Evolutionary conservation across 495 filamentous ascomycete genomes (phyloP), one percentile per base, ranked within the genome.

Genomic region (Sporormia fimetaria): DNA sequence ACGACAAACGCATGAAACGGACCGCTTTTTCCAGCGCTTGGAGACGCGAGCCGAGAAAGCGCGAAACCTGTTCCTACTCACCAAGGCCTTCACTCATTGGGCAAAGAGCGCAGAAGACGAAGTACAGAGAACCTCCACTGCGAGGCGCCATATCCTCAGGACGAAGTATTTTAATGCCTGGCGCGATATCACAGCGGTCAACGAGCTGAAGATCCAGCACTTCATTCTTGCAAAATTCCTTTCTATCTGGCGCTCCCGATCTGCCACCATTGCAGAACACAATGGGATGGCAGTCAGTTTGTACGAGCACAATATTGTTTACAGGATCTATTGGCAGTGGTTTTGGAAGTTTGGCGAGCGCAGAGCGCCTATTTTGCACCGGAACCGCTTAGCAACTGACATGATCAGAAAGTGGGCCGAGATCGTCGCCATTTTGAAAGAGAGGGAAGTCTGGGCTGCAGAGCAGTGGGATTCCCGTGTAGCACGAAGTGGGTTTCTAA

Each of bases 31-130:
- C 42, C 65, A 67, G 18, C 73, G 72, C 16, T 54, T 79, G 1
- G 76, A 82, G 47, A 64, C 63, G 48, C 67, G 78, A 37, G 76
- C 78, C 20, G 65, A 57, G 12, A 70, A 69, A 42, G 76, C 78
- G 16, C 69, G 79, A 33, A 69, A 81, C 52, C 53, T 83, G 15
- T 76, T 76, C 53, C 61, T 84, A 21, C 59, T 86, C 46, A 75
- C 74, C 1, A 81, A 80, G 56, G 76, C 80, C 2, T 83, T 86
- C 49, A 73, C 72, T 3, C 78, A 84, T 49, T 88, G 83, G 83
- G 73, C 72, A 20, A 70, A 75, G 33, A 61, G 69, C 12, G 64
- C 75, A 25, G 67, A 65, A 5, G 78, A 85, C 32, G 70, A 79
- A 47, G 64, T 72, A 12, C 62, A 68, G 42, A 67, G 62, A 25